Percentiles rank a stretch among this genome's conserved stretches.
Evolutionary conservation across 2,329 filamentous ascomycete species (phyloP).

Genomic region (Verticillium isaacii): DNA sequence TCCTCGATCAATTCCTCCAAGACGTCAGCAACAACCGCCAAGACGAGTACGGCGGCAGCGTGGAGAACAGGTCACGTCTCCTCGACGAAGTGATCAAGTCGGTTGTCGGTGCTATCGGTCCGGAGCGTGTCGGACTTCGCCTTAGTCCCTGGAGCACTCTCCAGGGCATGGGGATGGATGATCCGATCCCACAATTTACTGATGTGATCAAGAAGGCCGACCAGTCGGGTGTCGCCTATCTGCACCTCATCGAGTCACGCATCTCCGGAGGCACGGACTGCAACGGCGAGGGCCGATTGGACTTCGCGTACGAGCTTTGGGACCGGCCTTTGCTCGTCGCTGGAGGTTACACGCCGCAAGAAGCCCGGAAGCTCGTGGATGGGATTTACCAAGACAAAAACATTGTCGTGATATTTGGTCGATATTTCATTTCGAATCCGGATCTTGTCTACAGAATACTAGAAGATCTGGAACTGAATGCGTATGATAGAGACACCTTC

Average conservation of each 20-base stretch:
- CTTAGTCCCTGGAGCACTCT: conserved; percentile 56
- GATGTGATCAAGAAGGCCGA: conserved; percentile 48
- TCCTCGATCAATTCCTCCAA: conserved; percentile 56
- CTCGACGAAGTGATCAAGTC: conserved; percentile 52
- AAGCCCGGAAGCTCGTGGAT: conserved; percentile 17
- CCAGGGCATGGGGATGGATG: conserved; percentile 58
- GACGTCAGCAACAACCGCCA: conserved; percentile 43
- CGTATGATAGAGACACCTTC: conserved; percentile 22
- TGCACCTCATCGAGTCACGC: conserved; percentile 55
- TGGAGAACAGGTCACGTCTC: conserved; percentile 47
- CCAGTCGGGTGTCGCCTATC: conserved; percentile 47
- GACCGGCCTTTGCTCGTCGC: conserved; percentile 25
- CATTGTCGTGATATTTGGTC: conserved; percentile 22
- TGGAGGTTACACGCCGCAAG: conserved; percentile 21
- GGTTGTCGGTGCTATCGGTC: conserved; percentile 39
- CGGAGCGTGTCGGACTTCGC: conserved; percentile 49
- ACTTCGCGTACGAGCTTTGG: conserved; percentile 25
- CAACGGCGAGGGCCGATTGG: conserved; percentile 25
- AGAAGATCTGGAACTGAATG: conserved; percentile 17
- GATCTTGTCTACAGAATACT: conserved; percentile 24
- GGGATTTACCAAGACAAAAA: conserved; percentile 18
- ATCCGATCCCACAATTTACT: conserved; percentile 59
- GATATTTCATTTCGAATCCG: conserved; percentile 28
- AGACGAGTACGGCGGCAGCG: conserved; percentile 47
- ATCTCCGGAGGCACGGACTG: conserved; percentile 29